Percentiles rank a stretch among this genome's conserved stretches.
Conservation (phyloP, 1,284 basidiomycete genomes). For the Rhodotorula sp. region DNA sequence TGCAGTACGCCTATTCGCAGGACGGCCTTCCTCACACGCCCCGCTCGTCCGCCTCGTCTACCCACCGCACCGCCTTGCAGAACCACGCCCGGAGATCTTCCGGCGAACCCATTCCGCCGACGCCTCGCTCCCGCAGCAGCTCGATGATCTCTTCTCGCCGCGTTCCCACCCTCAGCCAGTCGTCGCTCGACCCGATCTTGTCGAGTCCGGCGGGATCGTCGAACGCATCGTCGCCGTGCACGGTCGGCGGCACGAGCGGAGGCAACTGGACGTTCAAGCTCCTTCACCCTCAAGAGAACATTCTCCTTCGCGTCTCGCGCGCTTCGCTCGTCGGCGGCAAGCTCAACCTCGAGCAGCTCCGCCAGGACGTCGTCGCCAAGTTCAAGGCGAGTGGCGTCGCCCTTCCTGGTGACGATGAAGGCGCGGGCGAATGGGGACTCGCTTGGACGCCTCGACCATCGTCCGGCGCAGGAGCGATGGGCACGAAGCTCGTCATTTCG, state of each 20-base stretch:
- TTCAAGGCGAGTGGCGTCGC: slow-evolving; percentile 14
- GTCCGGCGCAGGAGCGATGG: neutral
- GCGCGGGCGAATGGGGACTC: slow-evolving; percentile 17
- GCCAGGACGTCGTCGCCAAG: slow-evolving; percentile 16
- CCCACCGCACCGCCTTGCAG: too few species aligned
- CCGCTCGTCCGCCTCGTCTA: slow-evolving; percentile 1
- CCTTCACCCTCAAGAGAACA: slow-evolving; percentile 25
- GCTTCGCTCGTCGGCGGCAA: neutral
- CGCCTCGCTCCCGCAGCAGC: slow-evolving; percentile 20
- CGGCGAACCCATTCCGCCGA: neutral
- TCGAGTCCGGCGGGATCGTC: slow-evolving; percentile 24
- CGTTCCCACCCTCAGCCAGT: slow-evolving; percentile 16
- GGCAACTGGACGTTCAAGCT: slow-evolving; percentile 33
- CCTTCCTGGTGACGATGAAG: slow-evolving; percentile 2
- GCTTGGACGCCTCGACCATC: neutral
- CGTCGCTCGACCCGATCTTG: slow-evolving; percentile 32
- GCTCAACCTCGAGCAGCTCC: slow-evolving; percentile 9
- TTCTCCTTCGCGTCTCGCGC: slow-evolving; percentile 23
- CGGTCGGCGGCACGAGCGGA: neutral
- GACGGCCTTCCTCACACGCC: slow-evolving; percentile 26
- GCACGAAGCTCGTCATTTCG: slow-evolving; percentile 14
- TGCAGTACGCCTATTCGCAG: slow-evolving; percentile 30
- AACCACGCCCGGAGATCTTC: slow-evolving; percentile 3
- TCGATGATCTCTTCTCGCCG: slow-evolving; percentile 21
- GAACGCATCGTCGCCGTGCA: slow-evolving; percentile 1